Percentiles rank a stretch among this genome's conserved stretches.
These are phyloP conservation scores for Kodamaea sp. DNA, from an alignment of 1,139 yeast species.

Conservation along the genomic window DNA sequence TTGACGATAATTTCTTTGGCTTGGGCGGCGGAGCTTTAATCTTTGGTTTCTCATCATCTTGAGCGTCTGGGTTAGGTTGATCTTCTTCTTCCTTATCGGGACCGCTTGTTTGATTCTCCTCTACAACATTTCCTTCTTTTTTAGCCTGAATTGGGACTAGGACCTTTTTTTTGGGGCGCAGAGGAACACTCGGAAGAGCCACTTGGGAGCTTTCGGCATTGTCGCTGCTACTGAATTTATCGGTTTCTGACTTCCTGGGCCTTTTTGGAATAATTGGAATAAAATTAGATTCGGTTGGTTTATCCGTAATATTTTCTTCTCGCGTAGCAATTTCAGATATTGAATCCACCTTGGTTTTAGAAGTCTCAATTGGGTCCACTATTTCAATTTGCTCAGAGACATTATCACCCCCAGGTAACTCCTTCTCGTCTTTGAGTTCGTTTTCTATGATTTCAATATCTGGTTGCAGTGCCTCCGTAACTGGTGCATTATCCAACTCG, in stretches of 20 bases:
- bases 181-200: background rate
- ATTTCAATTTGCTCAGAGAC: background rate
- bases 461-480: background rate
- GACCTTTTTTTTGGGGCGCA: conserved; percentile 1
- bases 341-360: no score
- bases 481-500: background rate
- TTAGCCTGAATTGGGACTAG: background rate
- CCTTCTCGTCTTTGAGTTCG: background rate
- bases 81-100: background rate
- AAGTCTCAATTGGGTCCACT: background rate
- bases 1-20: conserved; percentile 75
- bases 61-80: background rate
- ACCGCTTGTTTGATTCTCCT: background rate
- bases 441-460: no score
- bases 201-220: background rate
- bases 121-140: background rate
- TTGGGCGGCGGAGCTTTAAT: conserved; percentile 55
- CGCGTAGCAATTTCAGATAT: background rate
- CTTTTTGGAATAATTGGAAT: conserved; percentile 3
- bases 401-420: background rate
- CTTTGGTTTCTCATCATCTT: no score
- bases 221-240: background rate
- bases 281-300: background rate
- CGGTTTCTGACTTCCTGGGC: conserved; percentile 1
- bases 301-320: background rate